phyloP scores from a whole-genome alignment of 2,329 filamentous ascomycete genomes.

The Ceratocystis alfenasii region DNA sequence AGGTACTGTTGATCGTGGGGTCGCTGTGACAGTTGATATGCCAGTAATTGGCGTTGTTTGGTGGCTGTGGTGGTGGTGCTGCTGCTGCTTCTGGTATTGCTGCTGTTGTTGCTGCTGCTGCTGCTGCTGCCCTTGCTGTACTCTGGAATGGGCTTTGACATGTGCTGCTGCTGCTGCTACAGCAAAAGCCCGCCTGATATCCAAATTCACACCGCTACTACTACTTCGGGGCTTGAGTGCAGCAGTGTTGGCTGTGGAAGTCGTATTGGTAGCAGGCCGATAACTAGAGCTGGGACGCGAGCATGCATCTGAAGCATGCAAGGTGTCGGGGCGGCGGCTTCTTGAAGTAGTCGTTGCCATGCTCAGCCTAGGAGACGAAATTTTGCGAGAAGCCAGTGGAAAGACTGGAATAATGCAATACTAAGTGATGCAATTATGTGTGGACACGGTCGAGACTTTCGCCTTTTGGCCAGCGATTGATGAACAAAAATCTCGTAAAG shows the following conservation, averaged over 20 bases:
- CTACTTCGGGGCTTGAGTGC: slow-evolving; percentile 12
- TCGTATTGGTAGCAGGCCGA: slow-evolving; percentile 3
- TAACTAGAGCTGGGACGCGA: slow-evolving; percentile 16
- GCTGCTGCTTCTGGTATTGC: slow-evolving; percentile 1
- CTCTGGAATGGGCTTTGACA: slow-evolving; percentile 11
- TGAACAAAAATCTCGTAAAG: not conserved
- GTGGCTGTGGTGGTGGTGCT: not conserved
- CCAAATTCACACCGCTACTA: slow-evolving; percentile 18
- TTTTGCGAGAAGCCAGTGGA: slow-evolving; percentile 4
- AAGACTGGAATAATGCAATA: not conserved
- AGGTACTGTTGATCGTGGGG: not conserved
- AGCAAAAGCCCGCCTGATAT: slow-evolving; percentile 21
- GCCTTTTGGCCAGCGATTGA: not conserved
- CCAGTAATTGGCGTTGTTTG: not conserved
- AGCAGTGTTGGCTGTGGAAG: slow-evolving; percentile 3
- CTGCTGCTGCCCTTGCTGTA: not conserved
- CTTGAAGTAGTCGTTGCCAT: slow-evolving; percentile 19
- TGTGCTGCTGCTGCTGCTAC: slow-evolving; percentile 14
- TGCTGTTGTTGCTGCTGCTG: slow-evolving; percentile 7
- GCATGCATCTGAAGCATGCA: slow-evolving; percentile 17
- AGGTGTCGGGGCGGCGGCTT: slow-evolving; percentile 11
- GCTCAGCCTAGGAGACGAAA: not conserved
- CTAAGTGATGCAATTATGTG: not conserved
- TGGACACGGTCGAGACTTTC: not conserved
- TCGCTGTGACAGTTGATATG: not conserved